Evolutionary conservation across 441 rosid species (phyloP), one percentile per base, ranked within the genome.

Genomic region (Mallotus repandus): DNA sequence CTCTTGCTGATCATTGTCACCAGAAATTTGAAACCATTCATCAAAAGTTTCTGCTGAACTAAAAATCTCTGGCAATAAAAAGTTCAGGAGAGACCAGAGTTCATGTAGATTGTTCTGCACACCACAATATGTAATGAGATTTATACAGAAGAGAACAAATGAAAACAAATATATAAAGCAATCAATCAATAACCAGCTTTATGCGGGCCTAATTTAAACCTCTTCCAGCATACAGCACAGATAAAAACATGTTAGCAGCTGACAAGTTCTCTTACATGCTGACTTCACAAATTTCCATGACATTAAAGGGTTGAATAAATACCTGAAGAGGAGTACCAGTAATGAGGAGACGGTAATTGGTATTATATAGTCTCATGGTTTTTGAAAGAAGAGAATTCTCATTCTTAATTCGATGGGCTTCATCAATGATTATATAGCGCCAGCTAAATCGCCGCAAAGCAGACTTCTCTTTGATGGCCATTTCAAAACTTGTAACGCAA

Each of bases 241-340:
- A 15, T 43, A 46, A 56, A n/a, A 56, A 45, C 46, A 32, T 12
- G 58, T 14, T 55, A 43, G 2, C 48, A 63, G 16, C 12, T 22
- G 2, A 63, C 2, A 54, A 22, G 55, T 63, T 57, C 12, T 59
- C 60, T 29, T n/a, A 65, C 22, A 63, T 22, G 15, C 58, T 13
- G 22, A 12, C 69, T 58, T 22, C 7, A 7, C 38, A 63, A 56
- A 57, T 58, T 52, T 55, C 19, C 63, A 71, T 58, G 63, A 45
- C 4, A 48, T 16, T 62, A 18, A 25, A 19, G 57, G 60, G 62
- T 25, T 57, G 50, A 77, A 78, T 60, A 73, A 68, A 72, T 81
- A 94, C 99, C 98, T 96, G 99, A 85, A 96, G 99, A 0, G 98
- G 98, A 61, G 99, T 96, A 63, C 98, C 99, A 12, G 98, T 94